These are phyloP conservation scores for Paraphysoderma sedebokerense DNA, from an alignment of 371 early-diverging fungal genomes.

Conservation along the genomic window DNA sequence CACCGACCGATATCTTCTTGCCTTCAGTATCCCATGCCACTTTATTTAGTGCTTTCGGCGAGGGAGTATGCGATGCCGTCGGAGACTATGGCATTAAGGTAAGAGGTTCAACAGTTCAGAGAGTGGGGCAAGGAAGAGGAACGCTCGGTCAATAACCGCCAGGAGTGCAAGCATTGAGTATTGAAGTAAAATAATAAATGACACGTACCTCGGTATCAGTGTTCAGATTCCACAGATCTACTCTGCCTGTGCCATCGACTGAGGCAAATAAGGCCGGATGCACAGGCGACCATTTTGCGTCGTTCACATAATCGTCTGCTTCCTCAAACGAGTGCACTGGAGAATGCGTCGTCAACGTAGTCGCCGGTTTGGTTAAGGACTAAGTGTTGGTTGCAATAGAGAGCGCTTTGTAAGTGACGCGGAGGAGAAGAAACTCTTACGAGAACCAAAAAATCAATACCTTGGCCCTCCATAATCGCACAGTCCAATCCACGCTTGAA, in stretches of 20 bases:
- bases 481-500: constrained; percentile 85
- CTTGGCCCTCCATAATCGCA: constrained; percentile 84
- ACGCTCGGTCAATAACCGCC: neutral
- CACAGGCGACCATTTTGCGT: constrained; percentile 86
- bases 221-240: constrained; percentile 84
- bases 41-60: constrained; percentile 65
- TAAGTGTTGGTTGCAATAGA: neutral
- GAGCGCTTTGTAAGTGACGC: neutral
- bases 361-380: neutral
- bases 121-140: neutral
- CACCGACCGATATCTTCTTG: constrained; percentile 58
- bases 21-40: constrained; percentile 84
- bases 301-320: constrained; percentile 86
- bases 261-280: constrained; percentile 87
- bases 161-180: neutral
- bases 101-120: constrained; percentile 26
- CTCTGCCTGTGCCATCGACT: constrained; percentile 75
- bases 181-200: neutral
- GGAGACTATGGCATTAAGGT: constrained; percentile 43
- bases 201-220: constrained; percentile 52
- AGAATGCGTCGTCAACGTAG: constrained; percentile 16
- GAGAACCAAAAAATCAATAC: constrained; percentile 9
- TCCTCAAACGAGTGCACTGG: constrained; percentile 82
- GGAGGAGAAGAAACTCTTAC: neutral
- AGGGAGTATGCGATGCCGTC: too few relatives aligned